Evolutionary conservation across 148 eudicot genomes (phyloP).

Genomic region (Linanthus parryae): DNA sequence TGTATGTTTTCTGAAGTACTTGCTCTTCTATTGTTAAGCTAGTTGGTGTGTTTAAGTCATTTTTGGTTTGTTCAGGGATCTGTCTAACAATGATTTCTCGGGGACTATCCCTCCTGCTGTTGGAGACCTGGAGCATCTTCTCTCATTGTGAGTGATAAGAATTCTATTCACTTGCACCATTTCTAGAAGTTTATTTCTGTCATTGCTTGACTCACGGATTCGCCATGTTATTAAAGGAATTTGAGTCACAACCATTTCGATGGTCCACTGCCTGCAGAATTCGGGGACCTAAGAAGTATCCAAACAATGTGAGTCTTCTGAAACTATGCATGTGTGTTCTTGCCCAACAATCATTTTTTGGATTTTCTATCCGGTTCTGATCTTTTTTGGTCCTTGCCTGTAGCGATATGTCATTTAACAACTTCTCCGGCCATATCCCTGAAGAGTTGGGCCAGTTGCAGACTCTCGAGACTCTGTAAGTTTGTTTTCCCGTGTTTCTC

Average conservation of each 20-base stretch:
- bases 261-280: slow-evolving; percentile 47
- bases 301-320: slow-evolving; percentile 37
- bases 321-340: not conserved
- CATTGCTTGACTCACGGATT: not conserved
- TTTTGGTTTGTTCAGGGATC: slow-evolving; percentile 35
- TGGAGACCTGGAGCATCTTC: slow-evolving; percentile 74
- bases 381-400: not conserved
- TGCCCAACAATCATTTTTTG: not conserved
- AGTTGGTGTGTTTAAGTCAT: not conserved
- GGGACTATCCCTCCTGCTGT: slow-evolving; percentile 56
- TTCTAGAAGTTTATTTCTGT: not conserved
- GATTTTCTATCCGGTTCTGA: not conserved
- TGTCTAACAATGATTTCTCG: slow-evolving; percentile 48
- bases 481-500: not conserved
- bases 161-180: not conserved
- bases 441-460: slow-evolving; percentile 59
- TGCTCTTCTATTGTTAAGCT: not conserved
- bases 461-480: slow-evolving; percentile 49
- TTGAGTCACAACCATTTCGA: slow-evolving; percentile 42
- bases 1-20: no score
- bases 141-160: slow-evolving; percentile 41
- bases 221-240: slow-evolving; percentile 25
- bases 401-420: slow-evolving; percentile 57
- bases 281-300: slow-evolving; percentile 52
- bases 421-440: slow-evolving; percentile 42